Base-by-base conservation (phyloP, 2,329 filamentous ascomycete species). In the Scolecobasidium constrictum region DNA sequence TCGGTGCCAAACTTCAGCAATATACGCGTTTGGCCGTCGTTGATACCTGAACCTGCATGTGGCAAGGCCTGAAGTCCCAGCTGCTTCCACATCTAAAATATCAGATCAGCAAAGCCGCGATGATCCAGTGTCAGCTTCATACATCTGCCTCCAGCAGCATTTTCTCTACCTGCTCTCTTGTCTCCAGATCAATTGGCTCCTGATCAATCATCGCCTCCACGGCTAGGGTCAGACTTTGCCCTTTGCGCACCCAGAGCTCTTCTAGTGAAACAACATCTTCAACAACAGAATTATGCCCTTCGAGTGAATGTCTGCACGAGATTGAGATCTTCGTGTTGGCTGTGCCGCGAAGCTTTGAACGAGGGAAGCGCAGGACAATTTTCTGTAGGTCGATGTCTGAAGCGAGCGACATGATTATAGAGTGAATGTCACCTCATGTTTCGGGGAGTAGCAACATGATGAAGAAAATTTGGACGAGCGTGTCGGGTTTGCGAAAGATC, bases 41-140 rank as follows among this genome's bases (percentile, higher is more conserved):
- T n/a, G 16, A 20, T 20, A 19, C 17, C 7, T 26, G 17, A 11
- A n/a, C 7, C n/a, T 12, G 23, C 18, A 15, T 46, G 39, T 20
- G 59, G 39, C 3, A 52, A 51, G 5, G 54, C 50, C 9, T 43
- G 43, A 18, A 64, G 47, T 20, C 49, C 49, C 18, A 63, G 42
- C 40, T 64, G 59, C 4, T 42, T 38, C 62, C 60, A 64, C 16
- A 58, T 49, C 61, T 63, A 19, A 1, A 3, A n/a, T 19, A n/a
- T n/a, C n/a, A n/a, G n/a, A n/a, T n/a, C n/a, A n/a, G n/a, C n/a
- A n/a, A n/a, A n/a, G n/a, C n/a, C n/a, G n/a, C n/a, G n/a, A n/a
- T n/a, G n/a, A n/a, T n/a, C n/a, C n/a, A n/a, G n/a, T n/a, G n/a
- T n/a, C n/a, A n/a, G n/a, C n/a, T 26, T 28, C 53, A 40, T 49